phyloP scores from a whole-genome alignment of 495 filamentous ascomycete genomes.

The Opeltia flavorubescens region DNA sequence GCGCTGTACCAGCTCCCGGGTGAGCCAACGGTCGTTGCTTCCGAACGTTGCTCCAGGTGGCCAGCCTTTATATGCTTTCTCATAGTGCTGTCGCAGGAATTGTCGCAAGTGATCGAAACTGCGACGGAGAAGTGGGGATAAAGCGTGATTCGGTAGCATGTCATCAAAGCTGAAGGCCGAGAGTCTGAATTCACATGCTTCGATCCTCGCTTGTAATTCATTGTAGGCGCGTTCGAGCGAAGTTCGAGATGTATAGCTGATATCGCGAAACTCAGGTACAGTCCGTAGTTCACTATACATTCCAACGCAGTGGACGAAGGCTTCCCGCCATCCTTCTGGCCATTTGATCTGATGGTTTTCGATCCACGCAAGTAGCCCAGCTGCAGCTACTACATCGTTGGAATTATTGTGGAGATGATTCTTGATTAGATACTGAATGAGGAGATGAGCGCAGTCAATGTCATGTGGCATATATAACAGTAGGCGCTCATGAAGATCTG shows the following conservation, averaged over 20 bases:
- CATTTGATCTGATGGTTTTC: slow-evolving; percentile 29
- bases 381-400: slow-evolving; percentile 40
- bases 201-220: slow-evolving; percentile 42
- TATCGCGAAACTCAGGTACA: slow-evolving; percentile 35
- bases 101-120: not conserved
- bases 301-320: slow-evolving; percentile 48
- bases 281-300: slow-evolving; percentile 36
- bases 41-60: slow-evolving; percentile 26
- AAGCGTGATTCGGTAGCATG: slow-evolving; percentile 33
- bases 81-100: slow-evolving; percentile 29
- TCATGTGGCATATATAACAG: not conserved
- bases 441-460: slow-evolving; percentile 15
- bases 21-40: slow-evolving; percentile 39
- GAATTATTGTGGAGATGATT: slow-evolving; percentile 46
- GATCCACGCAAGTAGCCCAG: slow-evolving; percentile 46
- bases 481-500: slow-evolving; percentile 34
- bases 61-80: slow-evolving; percentile 39
- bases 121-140: not conserved
- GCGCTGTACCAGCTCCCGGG: slow-evolving; percentile 33
- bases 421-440: slow-evolving; percentile 37
- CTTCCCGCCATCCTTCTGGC: slow-evolving; percentile 47
- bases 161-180: slow-evolving; percentile 40
- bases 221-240: slow-evolving; percentile 45
- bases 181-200: slow-evolving; percentile 41
- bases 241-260: slow-evolving; percentile 44